Evolutionary conservation across 805 yeast genomes (phyloP).

Genomic region (Teunomyces gatunensis): DNA sequence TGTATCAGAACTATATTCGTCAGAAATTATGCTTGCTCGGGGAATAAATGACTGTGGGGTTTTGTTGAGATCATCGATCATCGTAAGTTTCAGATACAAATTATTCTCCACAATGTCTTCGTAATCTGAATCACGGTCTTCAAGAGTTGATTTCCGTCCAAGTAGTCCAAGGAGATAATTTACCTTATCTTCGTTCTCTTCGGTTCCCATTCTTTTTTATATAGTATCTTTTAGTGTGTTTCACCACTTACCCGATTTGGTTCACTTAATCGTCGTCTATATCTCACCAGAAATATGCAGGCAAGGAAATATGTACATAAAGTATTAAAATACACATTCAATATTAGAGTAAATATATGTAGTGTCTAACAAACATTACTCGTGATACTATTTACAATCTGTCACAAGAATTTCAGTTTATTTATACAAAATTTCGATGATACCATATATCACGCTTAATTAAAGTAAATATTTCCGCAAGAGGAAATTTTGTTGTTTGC

Average conservation of each 20-base stretch:
- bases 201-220: constrained; percentile 1
- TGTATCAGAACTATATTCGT: constrained; percentile 11
- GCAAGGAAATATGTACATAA: neutral
- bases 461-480: neutral
- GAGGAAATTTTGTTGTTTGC: neutral
- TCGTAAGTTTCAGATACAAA: constrained; percentile 1
- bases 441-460: neutral
- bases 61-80: constrained; percentile 2
- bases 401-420: no score
- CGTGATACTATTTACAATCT: neutral
- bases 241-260: constrained; percentile 13
- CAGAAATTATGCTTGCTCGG: constrained; percentile 1
- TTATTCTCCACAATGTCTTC: constrained; percentile 17
- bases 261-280: neutral
- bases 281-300: neutral
- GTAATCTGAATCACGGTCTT: constrained; percentile 15
- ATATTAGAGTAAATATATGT: neutral
- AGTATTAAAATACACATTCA: neutral
- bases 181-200: constrained; percentile 7
- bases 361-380: neutral
- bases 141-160: neutral
- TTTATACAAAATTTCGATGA: no score
- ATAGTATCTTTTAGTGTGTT: constrained; percentile 16
- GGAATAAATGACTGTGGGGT: constrained; percentile 8
- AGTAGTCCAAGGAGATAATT: constrained; percentile 4